A percentile compares a stretch with the other conserved stretches of the same genome.
Conservation (phyloP, 148 eudicot species). For the Mesembryanthemum crystallinum region DNA sequence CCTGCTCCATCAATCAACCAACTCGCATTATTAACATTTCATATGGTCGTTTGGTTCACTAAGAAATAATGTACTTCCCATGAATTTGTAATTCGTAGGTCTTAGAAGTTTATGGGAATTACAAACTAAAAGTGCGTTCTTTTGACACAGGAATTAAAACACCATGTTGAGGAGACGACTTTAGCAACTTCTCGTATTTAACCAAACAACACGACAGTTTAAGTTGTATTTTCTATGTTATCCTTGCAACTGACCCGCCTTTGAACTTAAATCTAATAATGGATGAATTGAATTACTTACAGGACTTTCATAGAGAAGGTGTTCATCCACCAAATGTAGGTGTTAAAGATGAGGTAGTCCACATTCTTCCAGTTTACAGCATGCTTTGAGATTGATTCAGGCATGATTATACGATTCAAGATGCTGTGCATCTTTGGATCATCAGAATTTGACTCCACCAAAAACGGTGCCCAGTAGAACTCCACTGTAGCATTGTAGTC, state of each 20-base stretch:
- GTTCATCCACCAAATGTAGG: conserved; percentile 99
- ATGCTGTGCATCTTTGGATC: conserved; percentile 86
- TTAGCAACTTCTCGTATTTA: no score
- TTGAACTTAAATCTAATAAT: neutral
- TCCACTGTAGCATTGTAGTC: conserved; percentile 94
- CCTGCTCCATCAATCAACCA: conserved; percentile 27
- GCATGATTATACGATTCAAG: conserved; percentile 79
- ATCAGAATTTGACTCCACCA: conserved; percentile 95
- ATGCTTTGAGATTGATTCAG: conserved; percentile 71
- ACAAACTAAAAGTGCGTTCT: no score
- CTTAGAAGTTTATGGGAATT: no score
- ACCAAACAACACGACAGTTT: no score
- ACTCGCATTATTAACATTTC: no score
- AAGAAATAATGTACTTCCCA: no score
- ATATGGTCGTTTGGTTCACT: no score
- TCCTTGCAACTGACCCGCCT: no score
- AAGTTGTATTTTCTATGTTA: no score
- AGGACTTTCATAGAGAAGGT: conserved; percentile 73
- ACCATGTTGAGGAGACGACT: no score
- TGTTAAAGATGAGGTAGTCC: conserved; percentile 85
- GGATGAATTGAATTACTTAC: conserved; percentile 44
- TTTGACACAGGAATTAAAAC: no score
- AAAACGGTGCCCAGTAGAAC: conserved; percentile 97
- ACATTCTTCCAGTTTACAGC: conserved; percentile 73
- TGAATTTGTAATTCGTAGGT: no score